Base-by-base conservation (phyloP, 1,284 basidiomycete species). In the Rhizoctonia solani region DNA sequence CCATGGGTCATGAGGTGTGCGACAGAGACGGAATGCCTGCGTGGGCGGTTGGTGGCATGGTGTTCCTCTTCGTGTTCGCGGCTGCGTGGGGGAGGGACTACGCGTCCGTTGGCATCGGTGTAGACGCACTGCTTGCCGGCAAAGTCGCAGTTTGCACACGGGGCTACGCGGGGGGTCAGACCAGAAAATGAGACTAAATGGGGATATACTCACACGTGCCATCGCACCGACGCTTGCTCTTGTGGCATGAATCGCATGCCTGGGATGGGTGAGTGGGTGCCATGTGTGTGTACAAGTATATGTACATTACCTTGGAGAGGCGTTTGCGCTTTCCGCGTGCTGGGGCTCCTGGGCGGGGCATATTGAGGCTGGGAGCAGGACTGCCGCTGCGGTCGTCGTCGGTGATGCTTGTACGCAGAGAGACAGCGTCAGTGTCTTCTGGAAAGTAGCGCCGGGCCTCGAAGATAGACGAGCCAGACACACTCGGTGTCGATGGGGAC, bases 241-340 rank as follows among this genome's bases (percentile, higher is more conserved):
- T 90, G 75, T 92, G 90, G 75, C 89, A 92, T 63, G 88, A 85
- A 76, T 90, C 87, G 76, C 89, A 92, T 49, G 89, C 89, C 88
- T 90, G 73, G 56, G 67, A 67, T 54, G 68, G 54, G 46, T 11
- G 2, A 44, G 37, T 4, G 25, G 44, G 21, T 19, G 34, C 25
- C 34, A 23, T n/a, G 21, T 14, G 14, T n/a, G n/a, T n/a, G n/a
- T n/a, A n/a, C n/a, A 46, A 30, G 46, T 47, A 34, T 25, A 25
- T 30, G 34, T 23, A 47, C 46, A 25, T 30, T 58, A 87, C 88
- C 84, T 92, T 91, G 72, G 86, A 83, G 13, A 87, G 81, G 50
- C 86, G 81, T 74, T 87, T 87, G 69, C 86, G 82, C 74, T 87
- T 87, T 67, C 58, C 58, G 44, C 58, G 58, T 32, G 83, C 2